Evolutionary conservation across 2,329 filamentous ascomycete genomes (phyloP).

Genomic region (Trichoderma polysporum): DNA sequence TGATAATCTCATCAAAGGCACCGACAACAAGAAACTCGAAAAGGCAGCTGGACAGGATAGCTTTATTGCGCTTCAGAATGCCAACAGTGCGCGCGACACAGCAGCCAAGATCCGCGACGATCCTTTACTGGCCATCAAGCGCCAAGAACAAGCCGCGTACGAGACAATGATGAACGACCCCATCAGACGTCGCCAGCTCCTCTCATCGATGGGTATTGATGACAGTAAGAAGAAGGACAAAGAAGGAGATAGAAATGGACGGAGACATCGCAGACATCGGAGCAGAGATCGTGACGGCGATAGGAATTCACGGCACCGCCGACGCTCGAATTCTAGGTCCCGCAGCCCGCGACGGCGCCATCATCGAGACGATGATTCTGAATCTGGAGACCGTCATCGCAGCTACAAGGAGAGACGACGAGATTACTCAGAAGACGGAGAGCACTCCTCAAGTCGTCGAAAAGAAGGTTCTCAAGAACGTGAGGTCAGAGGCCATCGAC

Average conservation of each 20-base stretch:
- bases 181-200: slow-evolving; percentile 63
- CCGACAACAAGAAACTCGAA: slow-evolving; percentile 76
- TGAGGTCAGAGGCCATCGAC: slow-evolving; percentile 22
- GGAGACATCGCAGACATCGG: slow-evolving; percentile 46
- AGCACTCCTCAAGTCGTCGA: slow-evolving; percentile 25
- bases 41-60: slow-evolving; percentile 66
- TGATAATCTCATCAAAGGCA: slow-evolving; percentile 76
- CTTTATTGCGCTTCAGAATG: slow-evolving; percentile 63
- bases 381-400: slow-evolving; percentile 32
- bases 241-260: slow-evolving; percentile 22
- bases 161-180: slow-evolving; percentile 79
- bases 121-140: slow-evolving; percentile 89
- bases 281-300: slow-evolving; percentile 38
- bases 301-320: slow-evolving; percentile 37
- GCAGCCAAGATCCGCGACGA: slow-evolving; percentile 86
- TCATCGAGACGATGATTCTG: slow-evolving; percentile 28
- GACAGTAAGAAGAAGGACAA: slow-evolving; percentile 45
- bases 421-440: slow-evolving; percentile 20
- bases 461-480: slow-evolving; percentile 26
- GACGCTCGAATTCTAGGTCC: slow-evolving; percentile 48
- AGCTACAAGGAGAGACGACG: slow-evolving; percentile 7
- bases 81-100: slow-evolving; percentile 75
- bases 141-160: slow-evolving; percentile 80
- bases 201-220: slow-evolving; percentile 61
- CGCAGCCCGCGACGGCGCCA: slow-evolving; percentile 40